Percentiles rank a stretch among this genome's conserved stretches.
Conservation (phyloP, 352 stramenopile genomes). For the Thraustochytrium striatum region DNA sequence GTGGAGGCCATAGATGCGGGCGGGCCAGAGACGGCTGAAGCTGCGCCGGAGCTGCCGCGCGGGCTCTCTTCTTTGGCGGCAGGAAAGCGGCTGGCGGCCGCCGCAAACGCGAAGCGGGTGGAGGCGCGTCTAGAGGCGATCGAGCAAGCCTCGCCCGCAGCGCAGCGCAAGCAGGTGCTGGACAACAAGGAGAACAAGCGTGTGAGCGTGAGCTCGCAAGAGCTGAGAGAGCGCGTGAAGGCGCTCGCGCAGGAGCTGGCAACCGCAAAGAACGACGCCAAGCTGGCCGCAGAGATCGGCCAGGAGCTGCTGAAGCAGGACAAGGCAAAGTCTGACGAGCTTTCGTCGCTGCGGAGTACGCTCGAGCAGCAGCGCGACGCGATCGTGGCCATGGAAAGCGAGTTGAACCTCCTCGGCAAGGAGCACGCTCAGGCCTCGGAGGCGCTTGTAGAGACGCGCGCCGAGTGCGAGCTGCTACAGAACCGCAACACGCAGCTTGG, state of each 20-base stretch:
- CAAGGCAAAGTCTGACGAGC: background rate
- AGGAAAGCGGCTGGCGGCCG: background rate
- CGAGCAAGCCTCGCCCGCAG: background rate
- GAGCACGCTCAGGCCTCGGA: background rate
- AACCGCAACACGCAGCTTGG: background rate
- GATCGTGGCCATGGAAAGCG: background rate
- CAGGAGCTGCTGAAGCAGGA: conserved; percentile 37
- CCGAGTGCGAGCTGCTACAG: conserved; percentile 8
- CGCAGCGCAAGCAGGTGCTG: too few species aligned
- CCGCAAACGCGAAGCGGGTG: background rate
- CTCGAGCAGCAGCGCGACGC: background rate
- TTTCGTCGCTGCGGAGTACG: background rate
- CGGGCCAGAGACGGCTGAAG: too few species aligned
- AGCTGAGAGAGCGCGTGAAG: too few species aligned
- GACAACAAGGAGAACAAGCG: too few species aligned
- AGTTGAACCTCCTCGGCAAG: background rate
- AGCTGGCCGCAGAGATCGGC: conserved; percentile 27
- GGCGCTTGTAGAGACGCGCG: conserved; percentile 11
- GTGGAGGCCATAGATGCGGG: background rate
- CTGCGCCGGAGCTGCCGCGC: too few species aligned
- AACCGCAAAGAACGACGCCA: conserved; percentile 14
- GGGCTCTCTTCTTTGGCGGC: background rate
- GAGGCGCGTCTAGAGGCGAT: background rate
- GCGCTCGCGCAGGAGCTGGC: background rate
- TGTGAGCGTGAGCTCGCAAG: too few species aligned